Evolutionary conservation across 352 stramenopile species (phyloP), one percentile per base, ranked within the genome.

Genomic region (Globisporangium viniferum): DNA sequence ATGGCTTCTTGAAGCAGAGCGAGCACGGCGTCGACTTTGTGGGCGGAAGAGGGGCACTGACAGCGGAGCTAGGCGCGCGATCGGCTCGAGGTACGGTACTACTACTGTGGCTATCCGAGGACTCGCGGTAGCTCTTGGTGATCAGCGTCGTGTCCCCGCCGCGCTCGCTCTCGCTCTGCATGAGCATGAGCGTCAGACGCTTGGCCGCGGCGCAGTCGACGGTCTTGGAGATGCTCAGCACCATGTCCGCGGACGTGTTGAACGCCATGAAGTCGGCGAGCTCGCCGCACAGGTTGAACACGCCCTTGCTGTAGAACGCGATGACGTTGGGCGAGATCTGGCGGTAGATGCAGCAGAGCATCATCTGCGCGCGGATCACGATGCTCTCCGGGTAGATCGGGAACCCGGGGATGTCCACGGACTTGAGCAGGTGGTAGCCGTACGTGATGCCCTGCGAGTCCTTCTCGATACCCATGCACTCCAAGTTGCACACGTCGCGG

Each of bases 311-410:
- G 55, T 86, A 91, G 57, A 81, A 74, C 18, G 71, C 61, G 14
- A 91, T 79, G 3, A 72, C 58, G 36, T 72, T 72, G 0, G 79
- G 72, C 6, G 69, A 60, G 22, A 80, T 33, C 56, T 91, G 79
- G 0, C 82, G 78, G 54, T 82, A 85, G 60, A 90, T 89, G 59
- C 77, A 84, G 63, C 80, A 88, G 39, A 88, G 62, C 74, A 82
- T 86, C 71, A 84, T 77, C 33, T 78, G 77, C 31, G 80, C 75
- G 22, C 76, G 79, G 9, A 85, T 66, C 62, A 80, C 64, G 39
- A 70, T 72, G 44, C 18, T 74, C 60, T 83, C 73, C 0, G 68
- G 57, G 44, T 81, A 73, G 20, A 69, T 41, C 5, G 78, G 78
- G 27, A 78, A 88, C 0, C 68, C 75, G 5, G 73, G 59, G 4